Conservation (phyloP, 768 basidiomycete genomes). For the Sarcodon aspratus region DNA sequence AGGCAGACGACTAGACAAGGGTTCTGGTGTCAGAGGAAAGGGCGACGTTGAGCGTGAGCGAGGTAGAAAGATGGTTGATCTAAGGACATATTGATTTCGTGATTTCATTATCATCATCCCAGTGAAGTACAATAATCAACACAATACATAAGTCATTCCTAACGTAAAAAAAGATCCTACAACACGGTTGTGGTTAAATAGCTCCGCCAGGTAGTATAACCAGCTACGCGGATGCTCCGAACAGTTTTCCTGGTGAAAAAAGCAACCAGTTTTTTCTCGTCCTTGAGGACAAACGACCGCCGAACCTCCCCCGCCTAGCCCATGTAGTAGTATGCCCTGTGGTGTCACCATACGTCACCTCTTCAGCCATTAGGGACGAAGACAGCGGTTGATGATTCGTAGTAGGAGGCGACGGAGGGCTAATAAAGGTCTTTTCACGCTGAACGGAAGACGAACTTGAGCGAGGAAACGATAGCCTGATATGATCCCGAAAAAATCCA, state of each 20-base stretch:
- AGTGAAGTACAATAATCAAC: too few species aligned
- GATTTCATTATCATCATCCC: background rate
- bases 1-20: conserved; percentile 63
- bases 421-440: background rate
- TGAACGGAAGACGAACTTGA: background rate
- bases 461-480: background rate
- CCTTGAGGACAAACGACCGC: background rate
- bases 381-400: background rate
- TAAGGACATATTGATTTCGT: conserved; percentile 34
- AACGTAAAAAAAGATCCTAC: background rate
- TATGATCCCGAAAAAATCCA: background rate
- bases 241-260: background rate
- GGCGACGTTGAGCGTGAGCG: conserved; percentile 71
- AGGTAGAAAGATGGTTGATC: conserved; percentile 65
- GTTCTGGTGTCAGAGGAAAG: conserved; percentile 57
- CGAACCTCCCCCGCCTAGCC: background rate
- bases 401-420: background rate
- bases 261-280: conserved; percentile 1
- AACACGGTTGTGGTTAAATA: background rate
- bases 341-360: background rate
- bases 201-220: background rate
- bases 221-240: background rate
- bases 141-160: too few species aligned
- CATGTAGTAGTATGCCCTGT: background rate
- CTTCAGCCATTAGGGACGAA: background rate